Percentiles rank a stretch among this genome's conserved stretches.
Evolutionary conservation across 2,329 filamentous ascomycete genomes (phyloP).

Genomic region (Pestalotiopsis sp.): DNA sequence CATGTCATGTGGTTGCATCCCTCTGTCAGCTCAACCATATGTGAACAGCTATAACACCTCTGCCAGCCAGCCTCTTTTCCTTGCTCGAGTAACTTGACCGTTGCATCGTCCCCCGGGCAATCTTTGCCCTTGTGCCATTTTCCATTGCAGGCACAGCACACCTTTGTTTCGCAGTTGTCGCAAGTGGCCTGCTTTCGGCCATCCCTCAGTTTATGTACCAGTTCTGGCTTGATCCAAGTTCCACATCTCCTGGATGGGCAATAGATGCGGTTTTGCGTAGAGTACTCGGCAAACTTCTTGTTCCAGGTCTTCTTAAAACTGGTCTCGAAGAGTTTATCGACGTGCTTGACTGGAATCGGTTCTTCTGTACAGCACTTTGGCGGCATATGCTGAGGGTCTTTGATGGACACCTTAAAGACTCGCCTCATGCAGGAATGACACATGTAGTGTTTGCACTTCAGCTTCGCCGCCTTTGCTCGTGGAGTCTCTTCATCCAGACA

Average conservation of each 20-base stretch:
- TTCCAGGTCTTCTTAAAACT: conserved; percentile 82
- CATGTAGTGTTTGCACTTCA: conserved; percentile 81
- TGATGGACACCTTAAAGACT: conserved; percentile 74
- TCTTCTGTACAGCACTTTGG: conserved; percentile 78
- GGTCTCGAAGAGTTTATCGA: conserved; percentile 73
- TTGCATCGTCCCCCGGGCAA: conserved; percentile 74
- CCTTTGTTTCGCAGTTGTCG: conserved; percentile 69
- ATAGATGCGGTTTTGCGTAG: conserved; percentile 74
- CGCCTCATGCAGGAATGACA: conserved; percentile 76
- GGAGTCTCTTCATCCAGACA: conserved; percentile 70
- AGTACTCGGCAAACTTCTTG: conserved; percentile 76
- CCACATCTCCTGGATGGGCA: conserved; percentile 75
- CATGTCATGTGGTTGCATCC: conserved; percentile 90
- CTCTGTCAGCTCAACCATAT: conserved; percentile 77
- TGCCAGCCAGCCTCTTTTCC: conserved; percentile 74
- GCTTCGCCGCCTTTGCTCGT: conserved; percentile 64
- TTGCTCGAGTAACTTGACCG: conserved; percentile 63
- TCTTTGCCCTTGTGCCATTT: conserved; percentile 72
- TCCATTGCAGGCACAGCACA: conserved; percentile 74
- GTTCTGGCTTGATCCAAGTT: conserved; percentile 76
- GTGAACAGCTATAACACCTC: conserved; percentile 73
- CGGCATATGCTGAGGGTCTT: conserved; percentile 81
- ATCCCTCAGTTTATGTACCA: conserved; percentile 61
- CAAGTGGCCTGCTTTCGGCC: conserved; percentile 72
- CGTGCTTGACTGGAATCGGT: conserved; percentile 74